Evolutionary conservation across 2,329 filamentous ascomycete genomes (phyloP).

Genomic region (Cercospora sp.): DNA sequence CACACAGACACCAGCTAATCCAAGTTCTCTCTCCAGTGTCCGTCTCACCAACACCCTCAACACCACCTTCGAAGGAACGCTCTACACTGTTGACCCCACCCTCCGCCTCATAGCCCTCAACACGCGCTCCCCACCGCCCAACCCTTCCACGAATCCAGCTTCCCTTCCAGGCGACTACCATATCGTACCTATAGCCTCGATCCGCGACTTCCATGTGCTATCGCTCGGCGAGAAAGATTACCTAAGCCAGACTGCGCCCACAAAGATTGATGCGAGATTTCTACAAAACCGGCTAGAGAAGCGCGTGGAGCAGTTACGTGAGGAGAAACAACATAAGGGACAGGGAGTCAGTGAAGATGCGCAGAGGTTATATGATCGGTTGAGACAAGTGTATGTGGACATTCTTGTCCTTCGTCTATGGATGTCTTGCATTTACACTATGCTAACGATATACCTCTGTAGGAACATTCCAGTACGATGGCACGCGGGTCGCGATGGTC

Average conservation of each 20-base stretch:
- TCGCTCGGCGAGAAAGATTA: slow-evolving; percentile 43
- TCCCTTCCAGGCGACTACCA: slow-evolving; percentile 55
- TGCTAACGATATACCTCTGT: slow-evolving; percentile 6
- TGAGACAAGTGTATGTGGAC: slow-evolving; percentile 55
- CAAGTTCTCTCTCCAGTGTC: not conserved
- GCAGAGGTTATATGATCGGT: slow-evolving; percentile 64
- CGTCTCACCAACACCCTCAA: slow-evolving; percentile 56
- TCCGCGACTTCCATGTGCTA: slow-evolving; percentile 59
- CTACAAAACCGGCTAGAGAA: slow-evolving; percentile 57
- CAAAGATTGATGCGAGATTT: slow-evolving; percentile 56
- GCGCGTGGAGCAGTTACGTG: slow-evolving; percentile 58
- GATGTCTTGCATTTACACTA: too few species aligned
- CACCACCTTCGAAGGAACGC: slow-evolving; percentile 59
- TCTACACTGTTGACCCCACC: slow-evolving; percentile 63
- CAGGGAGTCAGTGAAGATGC: slow-evolving; percentile 63
- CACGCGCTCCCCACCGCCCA: slow-evolving; percentile 46
- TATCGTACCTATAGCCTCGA: slow-evolving; percentile 61
- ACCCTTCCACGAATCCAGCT: slow-evolving; percentile 42
- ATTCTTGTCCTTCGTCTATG: not conserved
- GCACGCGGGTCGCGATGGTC: slow-evolving; percentile 47
- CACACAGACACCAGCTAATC: not conserved
- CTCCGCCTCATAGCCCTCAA: slow-evolving; percentile 64
- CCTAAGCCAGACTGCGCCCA: slow-evolving; percentile 49
- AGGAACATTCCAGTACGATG: slow-evolving; percentile 55
- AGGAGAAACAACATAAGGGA: slow-evolving; percentile 59